Evolutionary conservation across 1,284 basidiomycete genomes (phyloP), one percentile per base, ranked within the genome.

Genomic region (Cryptococcus sp.): DNA sequence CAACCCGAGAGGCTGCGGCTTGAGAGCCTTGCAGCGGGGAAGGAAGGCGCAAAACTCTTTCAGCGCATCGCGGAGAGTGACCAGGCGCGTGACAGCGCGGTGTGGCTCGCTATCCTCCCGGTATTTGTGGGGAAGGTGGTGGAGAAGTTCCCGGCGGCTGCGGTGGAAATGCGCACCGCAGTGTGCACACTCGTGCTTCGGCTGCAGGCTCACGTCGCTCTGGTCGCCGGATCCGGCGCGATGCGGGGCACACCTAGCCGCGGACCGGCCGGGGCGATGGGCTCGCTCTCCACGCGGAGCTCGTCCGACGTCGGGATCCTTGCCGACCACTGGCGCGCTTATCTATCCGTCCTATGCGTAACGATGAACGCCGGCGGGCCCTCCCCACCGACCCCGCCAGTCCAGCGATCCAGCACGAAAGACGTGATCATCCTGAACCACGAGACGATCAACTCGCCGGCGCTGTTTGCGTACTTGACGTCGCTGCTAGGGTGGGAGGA

Each of bases 401-500:
- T 66, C 0, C 65, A 68, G 23, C 55, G 70, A 1, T 50, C 48
- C 12, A 37, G n/a, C 6, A 61, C 69, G 0, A 75, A 73, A 55
- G 72, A 91, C 52, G 77, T 81, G 5, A 59, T 70, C 36, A 71
- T 71, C 28, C 62, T 73, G 11, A 68, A 70, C 6, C 61, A 70
- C 3, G 73, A 74, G 24, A 65, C 70, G 20, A 71, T 76, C 47
- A 59, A 59, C 28, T 88, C 88, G 0, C 84, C 89, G 16, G 88
- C 86, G 28, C 77, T 96, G 16, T 93, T 97, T 75, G 83, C 87
- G 59, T 89, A 90, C 67, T 80, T 96, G 49, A 87, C 89, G 2
- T 88, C 89, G 5, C 89, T 93, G 70, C 80, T 97, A 52, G 88
- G 90, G 54, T 90, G 88, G 16, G 92, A 95, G 64, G 87, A 89